These are phyloP conservation scores for Lyophyllum decastes DNA, from an alignment of 768 basidiomycete genomes.

Conservation along the genomic window DNA sequence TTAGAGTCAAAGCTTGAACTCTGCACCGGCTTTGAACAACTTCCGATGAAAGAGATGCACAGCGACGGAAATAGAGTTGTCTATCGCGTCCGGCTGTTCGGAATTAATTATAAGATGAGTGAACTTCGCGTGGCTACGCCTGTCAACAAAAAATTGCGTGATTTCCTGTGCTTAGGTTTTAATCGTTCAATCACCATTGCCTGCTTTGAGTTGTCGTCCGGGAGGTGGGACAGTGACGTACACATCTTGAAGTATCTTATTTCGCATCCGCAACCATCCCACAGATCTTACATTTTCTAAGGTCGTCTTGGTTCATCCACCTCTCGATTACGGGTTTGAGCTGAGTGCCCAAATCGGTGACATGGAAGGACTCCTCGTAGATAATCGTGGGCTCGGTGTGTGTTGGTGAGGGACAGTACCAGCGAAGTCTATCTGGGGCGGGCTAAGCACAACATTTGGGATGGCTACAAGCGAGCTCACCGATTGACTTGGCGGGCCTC, in stretches of 20 bases:
- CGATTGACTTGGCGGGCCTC: conserved; percentile 71
- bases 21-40: background rate
- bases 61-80: background rate
- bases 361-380: conserved; percentile 83
- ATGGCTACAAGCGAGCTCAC: conserved; percentile 39
- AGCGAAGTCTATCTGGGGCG: conserved; percentile 79
- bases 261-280: conserved; percentile 47
- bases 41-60: background rate
- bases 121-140: background rate
- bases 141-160: background rate
- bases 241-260: conserved; percentile 69
- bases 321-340: conserved; percentile 87
- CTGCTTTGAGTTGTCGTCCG: background rate
- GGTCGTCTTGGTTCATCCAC: conserved; percentile 70
- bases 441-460: background rate
- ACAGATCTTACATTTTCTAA: conserved; percentile 74
- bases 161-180: background rate
- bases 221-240: conserved; percentile 25
- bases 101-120: background rate
- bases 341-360: conserved; percentile 89
- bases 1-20: background rate
- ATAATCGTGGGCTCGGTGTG: conserved; percentile 75
- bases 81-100: background rate
- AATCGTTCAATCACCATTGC: background rate
- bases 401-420: conserved; percentile 60